Percentiles rank a stretch among this genome's conserved stretches.
These are phyloP conservation scores for Picea glauca DNA, from an alignment of 75 land plant genomes.

Conservation along the genomic window DNA sequence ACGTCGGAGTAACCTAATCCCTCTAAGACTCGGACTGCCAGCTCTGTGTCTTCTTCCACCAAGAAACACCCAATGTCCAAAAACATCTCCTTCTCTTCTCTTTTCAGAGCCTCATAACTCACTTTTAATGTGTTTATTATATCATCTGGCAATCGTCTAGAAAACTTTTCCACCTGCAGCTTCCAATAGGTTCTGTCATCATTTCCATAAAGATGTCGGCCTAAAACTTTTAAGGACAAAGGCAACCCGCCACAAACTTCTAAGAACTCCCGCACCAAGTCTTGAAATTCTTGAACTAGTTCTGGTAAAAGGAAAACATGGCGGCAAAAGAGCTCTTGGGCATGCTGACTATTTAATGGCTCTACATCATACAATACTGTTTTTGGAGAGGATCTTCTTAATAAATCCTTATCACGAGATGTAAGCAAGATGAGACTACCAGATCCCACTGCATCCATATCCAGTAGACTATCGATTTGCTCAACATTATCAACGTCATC, in stretches of 20 bases:
- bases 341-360: background rate
- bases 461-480: background rate
- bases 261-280: background rate
- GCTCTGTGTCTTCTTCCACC: background rate
- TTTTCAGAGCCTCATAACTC: background rate
- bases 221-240: background rate
- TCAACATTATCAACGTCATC: background rate
- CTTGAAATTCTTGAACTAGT: background rate
- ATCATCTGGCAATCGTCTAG: background rate
- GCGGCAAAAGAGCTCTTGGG: slow-evolving; percentile 1
- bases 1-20: background rate
- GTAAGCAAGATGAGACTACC: background rate
- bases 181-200: background rate
- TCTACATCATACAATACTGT: background rate
- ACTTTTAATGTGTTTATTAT: background rate
- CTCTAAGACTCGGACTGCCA: background rate
- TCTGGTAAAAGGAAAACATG: background rate
- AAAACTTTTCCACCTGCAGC: background rate
- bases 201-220: background rate
- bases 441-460: background rate
- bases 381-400: background rate
- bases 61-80: background rate
- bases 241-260: background rate
- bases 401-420: background rate
- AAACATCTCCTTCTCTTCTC: background rate